Evolutionary conservation across 768 basidiomycete species (phyloP).

Genomic region (Kwoniella sp.): DNA sequence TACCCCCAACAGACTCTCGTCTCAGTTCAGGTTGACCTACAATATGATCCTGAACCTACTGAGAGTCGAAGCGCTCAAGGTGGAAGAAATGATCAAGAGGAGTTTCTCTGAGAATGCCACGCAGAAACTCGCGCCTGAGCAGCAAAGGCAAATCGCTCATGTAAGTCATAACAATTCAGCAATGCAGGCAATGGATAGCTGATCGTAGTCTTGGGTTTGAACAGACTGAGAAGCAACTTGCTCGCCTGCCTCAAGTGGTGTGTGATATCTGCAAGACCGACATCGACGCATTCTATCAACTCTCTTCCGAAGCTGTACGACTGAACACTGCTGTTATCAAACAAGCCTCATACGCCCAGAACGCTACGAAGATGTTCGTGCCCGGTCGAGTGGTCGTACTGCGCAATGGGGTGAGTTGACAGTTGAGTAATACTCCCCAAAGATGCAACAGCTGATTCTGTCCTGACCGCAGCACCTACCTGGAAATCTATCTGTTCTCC

Average conservation of each 20-base stretch:
- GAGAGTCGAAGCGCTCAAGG: conserved; percentile 89
- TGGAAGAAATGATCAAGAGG: conserved; percentile 99
- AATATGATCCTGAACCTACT: conserved; percentile 98
- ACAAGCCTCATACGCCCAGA: conserved; percentile 65
- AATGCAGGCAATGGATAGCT: not conserved
- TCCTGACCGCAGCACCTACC: conserved; percentile 68
- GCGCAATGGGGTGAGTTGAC: conserved; percentile 73
- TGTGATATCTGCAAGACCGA: conserved; percentile 72
- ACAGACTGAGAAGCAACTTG: conserved; percentile 73
- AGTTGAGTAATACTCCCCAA: not conserved
- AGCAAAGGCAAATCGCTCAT: conserved; percentile 83
- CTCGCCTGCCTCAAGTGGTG: conserved; percentile 66
- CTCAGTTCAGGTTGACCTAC: conserved; percentile 96
- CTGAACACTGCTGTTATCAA: conserved; percentile 67
- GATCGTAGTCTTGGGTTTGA: not conserved
- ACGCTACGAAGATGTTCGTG: conserved; percentile 69
- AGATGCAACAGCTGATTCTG: not conserved
- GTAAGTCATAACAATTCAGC: conserved; percentile 60
- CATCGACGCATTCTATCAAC: conserved; percentile 76
- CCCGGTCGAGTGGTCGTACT: conserved; percentile 81
- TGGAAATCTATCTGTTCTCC: conserved; percentile 68
- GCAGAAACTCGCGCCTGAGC: conserved; percentile 86
- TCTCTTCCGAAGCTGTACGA: conserved; percentile 65
- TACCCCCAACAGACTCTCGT: conserved; percentile 84
- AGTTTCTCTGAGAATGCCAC: conserved; percentile 98